Conservation (phyloP, 2,329 filamentous ascomycete genomes). For the Rhynchosporium graminicola region DNA sequence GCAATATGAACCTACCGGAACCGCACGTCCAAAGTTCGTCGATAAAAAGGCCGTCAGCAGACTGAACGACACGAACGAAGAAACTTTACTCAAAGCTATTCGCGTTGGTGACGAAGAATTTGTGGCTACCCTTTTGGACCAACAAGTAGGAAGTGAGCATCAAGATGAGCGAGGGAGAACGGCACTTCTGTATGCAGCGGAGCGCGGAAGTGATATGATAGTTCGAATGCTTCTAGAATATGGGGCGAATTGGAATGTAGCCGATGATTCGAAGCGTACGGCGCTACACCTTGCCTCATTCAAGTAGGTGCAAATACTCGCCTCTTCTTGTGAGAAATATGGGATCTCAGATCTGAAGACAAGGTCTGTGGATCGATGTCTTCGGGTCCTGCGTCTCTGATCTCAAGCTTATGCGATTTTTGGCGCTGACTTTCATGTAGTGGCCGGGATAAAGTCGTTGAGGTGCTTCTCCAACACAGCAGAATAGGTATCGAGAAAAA, state of each 20-base stretch:
- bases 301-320: background rate
- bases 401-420: no score
- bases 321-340: no score
- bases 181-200: background rate
- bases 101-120: background rate
- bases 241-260: background rate
- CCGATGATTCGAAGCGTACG: conserved; percentile 1
- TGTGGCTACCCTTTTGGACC: background rate
- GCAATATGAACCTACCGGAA: conserved; percentile 7
- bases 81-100: background rate
- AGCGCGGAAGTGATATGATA: background rate
- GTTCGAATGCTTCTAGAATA: background rate
- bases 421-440: no score
- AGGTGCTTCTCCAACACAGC: background rate
- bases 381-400: no score
- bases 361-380: no score
- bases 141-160: background rate
- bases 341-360: no score
- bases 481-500: background rate
- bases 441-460: background rate
- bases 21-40: background rate
- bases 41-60: background rate
- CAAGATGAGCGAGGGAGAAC: background rate
- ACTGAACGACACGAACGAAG: conserved; percentile 1
- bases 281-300: conserved; percentile 6